A percentile compares a stretch with the other conserved stretches of the same genome.
These are phyloP conservation scores for Puccinia coronata DNA, from an alignment of 1,284 basidiomycete species.

Conservation along the genomic window DNA sequence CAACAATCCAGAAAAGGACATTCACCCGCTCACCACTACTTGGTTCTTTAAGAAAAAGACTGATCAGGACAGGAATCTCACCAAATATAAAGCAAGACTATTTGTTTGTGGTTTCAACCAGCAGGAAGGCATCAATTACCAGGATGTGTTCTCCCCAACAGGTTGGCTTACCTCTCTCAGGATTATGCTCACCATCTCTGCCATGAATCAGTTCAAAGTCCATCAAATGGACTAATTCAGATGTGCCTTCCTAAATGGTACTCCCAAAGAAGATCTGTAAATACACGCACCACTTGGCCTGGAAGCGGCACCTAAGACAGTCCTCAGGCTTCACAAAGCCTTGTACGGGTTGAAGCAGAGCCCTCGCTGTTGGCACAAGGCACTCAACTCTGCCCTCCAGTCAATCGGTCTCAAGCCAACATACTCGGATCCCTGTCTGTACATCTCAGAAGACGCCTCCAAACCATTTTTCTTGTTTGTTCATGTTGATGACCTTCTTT, in stretches of 20 bases:
- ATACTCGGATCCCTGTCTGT: not conserved
- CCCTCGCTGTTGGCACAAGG: too few species aligned
- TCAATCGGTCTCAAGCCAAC: not conserved
- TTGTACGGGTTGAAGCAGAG: too few species aligned
- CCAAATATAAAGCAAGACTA: not conserved
- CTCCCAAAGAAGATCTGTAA: too few species aligned
- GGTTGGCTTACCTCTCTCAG: not conserved
- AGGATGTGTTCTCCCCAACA: too few species aligned
- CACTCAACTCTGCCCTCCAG: not conserved
- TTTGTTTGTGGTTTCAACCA: not conserved
- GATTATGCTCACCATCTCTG: not conserved
- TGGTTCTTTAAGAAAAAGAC: slow-evolving; percentile 1
- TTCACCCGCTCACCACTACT: not conserved
- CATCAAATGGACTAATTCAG: not conserved
- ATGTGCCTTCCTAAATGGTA: too few species aligned
- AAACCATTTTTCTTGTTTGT: slow-evolving; percentile 12
- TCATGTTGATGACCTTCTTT: too few species aligned
- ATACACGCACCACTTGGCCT: too few species aligned
- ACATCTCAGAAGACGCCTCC: not conserved
- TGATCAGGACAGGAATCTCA: not conserved
- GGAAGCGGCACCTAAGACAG: too few species aligned
- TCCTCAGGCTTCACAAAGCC: too few species aligned
- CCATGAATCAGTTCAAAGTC: not conserved
- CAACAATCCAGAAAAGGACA: not conserved
- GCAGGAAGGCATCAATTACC: not conserved